Base-by-base conservation (phyloP, 2,329 filamentous ascomycete species). In the Colletotrichum cuscutae region DNA sequence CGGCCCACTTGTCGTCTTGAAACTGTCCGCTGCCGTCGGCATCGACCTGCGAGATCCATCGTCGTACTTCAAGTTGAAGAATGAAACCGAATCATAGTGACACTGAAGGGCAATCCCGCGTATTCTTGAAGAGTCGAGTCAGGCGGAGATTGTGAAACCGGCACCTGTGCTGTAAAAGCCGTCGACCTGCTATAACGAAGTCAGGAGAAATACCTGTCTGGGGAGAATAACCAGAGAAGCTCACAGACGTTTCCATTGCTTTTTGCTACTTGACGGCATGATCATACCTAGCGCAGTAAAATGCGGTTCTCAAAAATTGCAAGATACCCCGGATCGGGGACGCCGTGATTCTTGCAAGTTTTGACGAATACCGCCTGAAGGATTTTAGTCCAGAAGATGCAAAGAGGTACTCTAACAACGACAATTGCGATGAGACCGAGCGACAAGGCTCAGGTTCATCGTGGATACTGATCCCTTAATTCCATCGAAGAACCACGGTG, bases 21-120 rank as follows among this genome's bases (percentile, higher is more conserved):
- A 72, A 69, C 70, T 42, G 26, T 15, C 59, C 19, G 28, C 26
- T n/a, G 65, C 49, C 59, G 54, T 59, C 59, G 65, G 30, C 13
- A 46, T 24, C 62, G 52, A 9, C 15, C 53, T 56, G 22, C 42
- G n/a, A 22, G 42, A 22, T n/a, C 42, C 19, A 42, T 42, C 13
- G 5, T 42, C 42, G 19, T 49, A 49, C 12, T 49, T 49, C 42
- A 22, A 49, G 8, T 9, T n/a, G 19, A n/a, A 49, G 42, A 22
- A 22, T 22, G 11, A 49, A 49, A 8, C 7, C 8, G 8, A 11
- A 49, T n/a, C 19, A 11, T 22, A 49, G 19, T 11, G 42, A 49
- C 42, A 49, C 4, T n/a, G 42, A 19, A 19, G 8, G 42, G 19
- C 7, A 49, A 5, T 19, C 19, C 15, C 42, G 19, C 19, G 5